Base-by-base conservation (phyloP, 352 stramenopile species). In the Globisporangium cylindrosporum region DNA sequence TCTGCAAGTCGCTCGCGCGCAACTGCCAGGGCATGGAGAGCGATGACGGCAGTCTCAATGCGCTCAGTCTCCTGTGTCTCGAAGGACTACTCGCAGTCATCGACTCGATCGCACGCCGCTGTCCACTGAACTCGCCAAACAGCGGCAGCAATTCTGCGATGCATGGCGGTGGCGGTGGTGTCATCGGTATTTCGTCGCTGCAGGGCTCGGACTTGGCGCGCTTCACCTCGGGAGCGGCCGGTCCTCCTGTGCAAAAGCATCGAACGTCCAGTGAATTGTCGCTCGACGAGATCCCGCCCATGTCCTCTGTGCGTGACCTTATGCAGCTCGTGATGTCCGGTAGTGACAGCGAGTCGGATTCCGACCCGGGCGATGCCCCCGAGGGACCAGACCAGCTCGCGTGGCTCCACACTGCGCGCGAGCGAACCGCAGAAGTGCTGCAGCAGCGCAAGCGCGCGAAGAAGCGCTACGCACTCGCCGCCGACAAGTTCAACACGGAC, bases 401-500 rank as follows among this genome's bases (percentile, higher is more conserved):
- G 7, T 94, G 85, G 84, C 77, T 95, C 12, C 85, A 94, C 59
- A 94, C 86, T 3, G 91, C 91, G 3, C 88, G 88, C 32, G 89
- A 97, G 57, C 78, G 87, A 38, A 97, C 89, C 24, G 90, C 90
- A 9, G 86, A 97, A 66, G 88, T 97, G 12, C 71, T 98, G 24
- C 92, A 97, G 69, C 85, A 98, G 71, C 84, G 91, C 60, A 94
- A 98, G 71, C 89, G 87, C n/a, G 82, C 92, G 38, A 98, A 98
- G 73, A 94, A 97, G 57, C 80, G 89, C 7, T 88, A 98, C 18
- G 83, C 80, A 0, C 84, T 98, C 43, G 90, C 95, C 14, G 95
- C 95, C 4, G 78, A 96, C 51, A 90, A 95, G 56, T 99, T 99
- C 77, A 99, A 99, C 76, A 87, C 87, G 15, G 89, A 96, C 49